Evolutionary conservation across 1,284 basidiomycete genomes (phyloP).

Genomic region (Mycosarcoma maydis): DNA sequence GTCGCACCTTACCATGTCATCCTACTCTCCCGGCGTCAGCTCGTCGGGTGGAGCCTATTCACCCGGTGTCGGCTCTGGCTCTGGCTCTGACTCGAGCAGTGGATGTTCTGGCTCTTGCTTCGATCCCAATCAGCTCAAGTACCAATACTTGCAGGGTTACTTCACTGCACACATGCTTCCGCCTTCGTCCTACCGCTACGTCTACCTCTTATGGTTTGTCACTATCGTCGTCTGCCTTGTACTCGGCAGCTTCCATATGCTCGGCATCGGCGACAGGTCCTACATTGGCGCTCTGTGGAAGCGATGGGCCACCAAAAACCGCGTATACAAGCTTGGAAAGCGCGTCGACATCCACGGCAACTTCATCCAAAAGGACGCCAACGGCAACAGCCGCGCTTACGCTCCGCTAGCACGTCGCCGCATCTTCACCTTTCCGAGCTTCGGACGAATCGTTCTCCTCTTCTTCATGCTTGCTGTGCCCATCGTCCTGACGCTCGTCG

Average conservation of each 20-base stretch:
- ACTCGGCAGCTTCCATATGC: slow-evolving; percentile 62
- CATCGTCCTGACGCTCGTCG: slow-evolving; percentile 70
- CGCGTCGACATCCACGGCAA: slow-evolving; percentile 40
- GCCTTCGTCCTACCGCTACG: slow-evolving; percentile 67
- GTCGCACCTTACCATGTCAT: slow-evolving; percentile 16
- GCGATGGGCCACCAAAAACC: slow-evolving; percentile 58
- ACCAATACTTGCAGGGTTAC: slow-evolving; percentile 60
- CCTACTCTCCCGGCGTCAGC: slow-evolving; percentile 14
- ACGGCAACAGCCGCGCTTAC: slow-evolving; percentile 24
- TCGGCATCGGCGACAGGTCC: slow-evolving; percentile 56
- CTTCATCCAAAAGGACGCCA: slow-evolving; percentile 24
- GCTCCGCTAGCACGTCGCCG: slow-evolving; percentile 33
- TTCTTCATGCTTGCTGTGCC: slow-evolving; percentile 55
- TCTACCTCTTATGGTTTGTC: slow-evolving; percentile 68
- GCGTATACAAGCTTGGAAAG: slow-evolving; percentile 47
- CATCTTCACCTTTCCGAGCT: slow-evolving; percentile 52
- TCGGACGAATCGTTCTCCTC: slow-evolving; percentile 54
- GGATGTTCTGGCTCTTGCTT: slow-evolving; percentile 52
- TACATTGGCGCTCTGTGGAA: slow-evolving; percentile 60
- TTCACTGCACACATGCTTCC: slow-evolving; percentile 68
- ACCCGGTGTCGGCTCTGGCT: slow-evolving; percentile 22
- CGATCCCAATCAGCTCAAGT: slow-evolving; percentile 44
- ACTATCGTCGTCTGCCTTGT: slow-evolving; percentile 59
- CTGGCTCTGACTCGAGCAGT: slow-evolving; percentile 5
- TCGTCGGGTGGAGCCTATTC: slow-evolving; percentile 38